phyloP scores from a whole-genome alignment of 1,284 basidiomycete species.

The Vanrija humicola region DNA sequence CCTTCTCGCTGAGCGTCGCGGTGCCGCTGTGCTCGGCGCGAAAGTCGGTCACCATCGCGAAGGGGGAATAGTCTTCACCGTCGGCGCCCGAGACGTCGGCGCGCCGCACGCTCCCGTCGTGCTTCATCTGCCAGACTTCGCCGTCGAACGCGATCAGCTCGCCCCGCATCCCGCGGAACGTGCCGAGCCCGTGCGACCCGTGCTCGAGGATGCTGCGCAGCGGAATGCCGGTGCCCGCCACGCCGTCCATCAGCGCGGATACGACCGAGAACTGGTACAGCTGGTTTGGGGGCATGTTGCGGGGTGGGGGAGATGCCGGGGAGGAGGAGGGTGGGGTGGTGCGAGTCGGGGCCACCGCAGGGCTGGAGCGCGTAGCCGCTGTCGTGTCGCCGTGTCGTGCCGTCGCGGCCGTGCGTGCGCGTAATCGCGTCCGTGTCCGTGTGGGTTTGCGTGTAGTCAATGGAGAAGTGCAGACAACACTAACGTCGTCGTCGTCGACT shows the following conservation, averaged over 20 bases:
- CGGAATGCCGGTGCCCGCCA: not conserved
- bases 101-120: conserved; percentile 10
- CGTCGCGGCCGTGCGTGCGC: too few species aligned
- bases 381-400: too few species aligned
- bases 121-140: conserved; percentile 5
- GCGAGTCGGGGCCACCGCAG: too few species aligned
- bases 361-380: too few species aligned
- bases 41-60: conserved; percentile 13
- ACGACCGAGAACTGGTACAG: not conserved
- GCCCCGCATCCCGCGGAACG: not conserved
- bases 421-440: too few species aligned
- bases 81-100: not conserved
- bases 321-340: too few species aligned
- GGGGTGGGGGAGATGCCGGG: too few species aligned
- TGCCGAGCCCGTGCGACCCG: not conserved
- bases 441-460: too few species aligned
- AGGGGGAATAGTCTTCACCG: conserved; percentile 6
- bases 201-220: not conserved
- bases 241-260: not conserved
- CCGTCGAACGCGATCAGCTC: not conserved
- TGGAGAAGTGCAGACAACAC: too few species aligned
- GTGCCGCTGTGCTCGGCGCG: not conserved
- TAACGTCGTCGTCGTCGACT: too few species aligned
- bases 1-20: not conserved
- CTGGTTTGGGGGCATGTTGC: not conserved